Evolutionary conservation across 148 eudicot species (phyloP).

Genomic region (Diospyros kaki): DNA sequence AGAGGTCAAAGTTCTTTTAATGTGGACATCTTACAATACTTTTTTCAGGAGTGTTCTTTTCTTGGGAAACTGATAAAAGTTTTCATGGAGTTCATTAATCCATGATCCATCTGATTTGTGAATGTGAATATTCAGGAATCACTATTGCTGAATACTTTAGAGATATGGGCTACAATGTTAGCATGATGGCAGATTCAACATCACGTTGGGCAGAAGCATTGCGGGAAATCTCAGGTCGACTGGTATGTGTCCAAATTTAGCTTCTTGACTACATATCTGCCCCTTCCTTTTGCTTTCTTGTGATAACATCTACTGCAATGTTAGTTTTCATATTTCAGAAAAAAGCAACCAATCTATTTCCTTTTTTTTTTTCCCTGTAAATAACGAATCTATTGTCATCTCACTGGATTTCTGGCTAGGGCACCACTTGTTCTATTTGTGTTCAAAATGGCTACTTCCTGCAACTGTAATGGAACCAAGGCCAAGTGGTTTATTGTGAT

Average conservation of each 20-base stretch:
- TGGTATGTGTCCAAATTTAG: constrained; percentile 44
- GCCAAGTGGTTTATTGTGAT: not conserved
- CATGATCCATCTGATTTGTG: not conserved
- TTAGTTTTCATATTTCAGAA: not conserved
- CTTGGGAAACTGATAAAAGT: not conserved
- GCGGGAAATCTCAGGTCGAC: constrained; percentile 99
- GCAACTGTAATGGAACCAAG: not conserved
- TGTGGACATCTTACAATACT: too few relatives aligned
- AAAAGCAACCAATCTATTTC: too few relatives aligned
- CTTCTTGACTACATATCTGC: not conserved
- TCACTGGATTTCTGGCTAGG: not conserved
- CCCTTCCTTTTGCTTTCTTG: constrained; percentile 4
- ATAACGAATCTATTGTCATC: not conserved
- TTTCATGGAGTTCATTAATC: not conserved
- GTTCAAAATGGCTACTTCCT: not conserved
- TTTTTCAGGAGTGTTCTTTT: not conserved
- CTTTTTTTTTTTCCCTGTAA: not conserved
- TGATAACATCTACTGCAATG: not conserved
- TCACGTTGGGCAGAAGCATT: constrained; percentile 99
- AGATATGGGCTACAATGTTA: constrained; percentile 99
- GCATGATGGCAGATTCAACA: constrained; percentile 99
- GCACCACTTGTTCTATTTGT: not conserved
- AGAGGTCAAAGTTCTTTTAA: too few relatives aligned
- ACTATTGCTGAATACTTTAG: constrained; percentile 97
- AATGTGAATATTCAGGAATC: constrained; percentile 49